Base-by-base conservation (phyloP, 2,329 filamentous ascomycete species). In the Kalaharituber pfeilii region DNA sequence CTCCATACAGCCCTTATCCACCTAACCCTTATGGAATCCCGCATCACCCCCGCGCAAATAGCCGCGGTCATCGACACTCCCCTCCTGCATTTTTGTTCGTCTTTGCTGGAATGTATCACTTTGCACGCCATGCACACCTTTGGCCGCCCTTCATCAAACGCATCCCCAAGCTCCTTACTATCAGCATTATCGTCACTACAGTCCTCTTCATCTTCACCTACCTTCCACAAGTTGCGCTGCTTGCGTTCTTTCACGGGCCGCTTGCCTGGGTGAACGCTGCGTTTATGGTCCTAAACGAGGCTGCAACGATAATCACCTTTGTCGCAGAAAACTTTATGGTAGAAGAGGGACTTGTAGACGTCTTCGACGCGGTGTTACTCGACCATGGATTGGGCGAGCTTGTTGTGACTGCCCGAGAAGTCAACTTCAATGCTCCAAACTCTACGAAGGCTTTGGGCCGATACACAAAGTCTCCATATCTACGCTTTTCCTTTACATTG, bases 181-280 rank as follows among this genome's bases (percentile, higher is more conserved):
- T 95, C 11, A 94, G 88, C 0, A 71, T 82, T 13, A 78, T 91
- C 53, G 83, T 95, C 13, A 85, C 94, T 58, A 71, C 81, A n/a
- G 73, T 93, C 20, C 78, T 96, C 20, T 96, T 96, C 68, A 73
- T 86, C 11, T 93, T 91, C 68, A 75, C 86, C 0, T 96, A 94
- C 62, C 70, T 95, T 2, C 89, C 89, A 0, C 86, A 96, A 66
- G 86, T 86, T 54, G 84, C 85, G 1, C 85, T 98, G 64, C 76
- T 98, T 22, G 81, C 84, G 15, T 78, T 96, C 61, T 96, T 95
- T 67, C 88, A 96, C 63, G 84, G 84, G 22, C 76, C 79, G 56
- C 81, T 81, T 27, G 91, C 91, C n/a, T 94, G 86, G 84, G 70
- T 94, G 55, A 95, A 86, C 63, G 87, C 84, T 2, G 80, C 85